Conservation (phyloP, 768 basidiomycete species). For the Bullera alba region DNA sequence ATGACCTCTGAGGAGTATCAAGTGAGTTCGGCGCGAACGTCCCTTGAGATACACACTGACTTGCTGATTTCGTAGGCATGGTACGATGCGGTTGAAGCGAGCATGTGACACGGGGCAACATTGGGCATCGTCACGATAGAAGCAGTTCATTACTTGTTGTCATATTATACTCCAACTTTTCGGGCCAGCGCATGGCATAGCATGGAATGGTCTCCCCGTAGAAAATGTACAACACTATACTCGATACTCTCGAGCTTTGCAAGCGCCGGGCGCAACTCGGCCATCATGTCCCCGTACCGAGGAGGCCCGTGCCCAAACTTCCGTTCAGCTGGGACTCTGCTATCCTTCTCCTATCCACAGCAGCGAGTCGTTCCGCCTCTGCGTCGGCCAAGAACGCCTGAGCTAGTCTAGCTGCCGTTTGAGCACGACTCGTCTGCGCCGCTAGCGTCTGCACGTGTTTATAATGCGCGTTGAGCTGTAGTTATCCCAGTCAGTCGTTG, state of each 20-base stretch:
- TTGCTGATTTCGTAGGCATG: slow-evolving; percentile 8
- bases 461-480: slow-evolving; percentile 20
- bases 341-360: slow-evolving; percentile 24
- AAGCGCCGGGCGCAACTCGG: too few relatives aligned
- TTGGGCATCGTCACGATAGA: too few relatives aligned
- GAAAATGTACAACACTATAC: too few relatives aligned
- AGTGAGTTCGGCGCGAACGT: slow-evolving; percentile 25
- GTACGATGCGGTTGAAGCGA: slow-evolving; percentile 10
- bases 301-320: slow-evolving; percentile 12
- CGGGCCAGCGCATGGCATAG: too few relatives aligned
- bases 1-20: slow-evolving; percentile 94
- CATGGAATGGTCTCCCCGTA: too few relatives aligned
- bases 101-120: background rate
- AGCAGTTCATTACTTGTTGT: too few relatives aligned
- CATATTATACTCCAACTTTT: too few relatives aligned
- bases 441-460: slow-evolving; percentile 4
- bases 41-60: background rate
- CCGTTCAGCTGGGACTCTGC: slow-evolving; percentile 18
- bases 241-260: too few relatives aligned
- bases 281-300: too few relatives aligned
- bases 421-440: slow-evolving; percentile 9
- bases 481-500: background rate
- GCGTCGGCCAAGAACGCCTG: slow-evolving; percentile 28
- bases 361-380: slow-evolving; percentile 30
- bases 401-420: slow-evolving; percentile 16